Evolutionary conservation across 805 yeast species (phyloP).

Genomic region (Cephaloascus fragrans): DNA sequence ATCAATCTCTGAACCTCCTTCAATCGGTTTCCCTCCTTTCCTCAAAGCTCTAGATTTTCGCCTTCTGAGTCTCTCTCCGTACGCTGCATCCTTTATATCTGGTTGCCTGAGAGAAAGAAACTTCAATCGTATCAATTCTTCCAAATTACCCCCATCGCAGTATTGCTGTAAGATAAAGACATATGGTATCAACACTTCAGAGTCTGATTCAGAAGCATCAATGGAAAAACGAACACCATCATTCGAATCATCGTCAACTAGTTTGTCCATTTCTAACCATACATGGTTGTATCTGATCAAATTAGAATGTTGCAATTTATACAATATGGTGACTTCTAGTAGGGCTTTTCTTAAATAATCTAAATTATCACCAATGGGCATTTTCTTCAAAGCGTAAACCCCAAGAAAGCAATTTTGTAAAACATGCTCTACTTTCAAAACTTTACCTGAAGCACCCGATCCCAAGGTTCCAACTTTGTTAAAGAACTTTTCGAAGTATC

Average conservation of each 20-base stretch:
- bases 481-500: constrained; percentile 72
- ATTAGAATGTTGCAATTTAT: constrained; percentile 45
- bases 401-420: constrained; percentile 67
- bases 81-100: constrained; percentile 18
- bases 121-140: constrained; percentile 36
- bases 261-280: constrained; percentile 67
- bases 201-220: constrained; percentile 1
- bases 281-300: constrained; percentile 83
- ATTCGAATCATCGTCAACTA: constrained; percentile 27
- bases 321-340: constrained; percentile 69
- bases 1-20: neutral
- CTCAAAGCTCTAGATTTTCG: constrained; percentile 9
- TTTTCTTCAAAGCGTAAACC: constrained; percentile 73
- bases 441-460: constrained; percentile 78
- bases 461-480: constrained; percentile 53
- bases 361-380: constrained; percentile 72
- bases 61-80: constrained; percentile 17
- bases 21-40: neutral
- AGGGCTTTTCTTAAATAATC: constrained; percentile 61
- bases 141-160: constrained; percentile 83
- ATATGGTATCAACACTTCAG: constrained; percentile 42
- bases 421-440: constrained; percentile 75
- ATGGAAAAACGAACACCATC: constrained; percentile 14
- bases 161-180: constrained; percentile 80
- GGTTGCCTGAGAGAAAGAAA: constrained; percentile 7